These are phyloP conservation scores for Cladophialophora carrionii DNA, from an alignment of 2,329 filamentous ascomycete genomes.

Conservation along the genomic window DNA sequence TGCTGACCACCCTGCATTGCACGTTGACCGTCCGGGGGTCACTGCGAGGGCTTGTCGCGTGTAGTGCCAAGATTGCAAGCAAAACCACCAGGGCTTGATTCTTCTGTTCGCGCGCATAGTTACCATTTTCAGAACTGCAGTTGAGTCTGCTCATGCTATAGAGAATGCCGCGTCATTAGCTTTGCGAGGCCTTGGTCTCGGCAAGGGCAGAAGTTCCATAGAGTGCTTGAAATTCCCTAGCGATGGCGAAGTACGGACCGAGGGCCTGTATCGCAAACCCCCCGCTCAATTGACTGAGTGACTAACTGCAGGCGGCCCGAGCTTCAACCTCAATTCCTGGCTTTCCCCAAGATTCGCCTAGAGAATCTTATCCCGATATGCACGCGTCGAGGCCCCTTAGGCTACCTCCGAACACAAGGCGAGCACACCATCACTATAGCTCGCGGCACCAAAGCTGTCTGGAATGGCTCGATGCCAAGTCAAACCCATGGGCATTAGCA, in stretches of 20 bases:
- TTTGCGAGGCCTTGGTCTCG: conserved; percentile 1
- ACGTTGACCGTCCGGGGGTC: no score
- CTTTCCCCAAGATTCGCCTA: background rate
- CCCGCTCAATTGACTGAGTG: background rate
- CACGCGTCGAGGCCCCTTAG: background rate
- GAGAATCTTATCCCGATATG: background rate
- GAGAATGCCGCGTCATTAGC: background rate
- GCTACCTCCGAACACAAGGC: background rate
- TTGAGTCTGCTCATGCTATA: background rate
- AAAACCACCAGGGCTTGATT: background rate
- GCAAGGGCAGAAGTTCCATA: background rate
- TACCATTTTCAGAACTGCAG: background rate
- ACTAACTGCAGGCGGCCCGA: conserved; percentile 1
- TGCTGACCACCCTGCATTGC: background rate
- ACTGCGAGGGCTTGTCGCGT: background rate
- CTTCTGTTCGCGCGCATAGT: background rate
- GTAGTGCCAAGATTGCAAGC: no score
- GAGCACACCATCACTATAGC: conserved; percentile 5
- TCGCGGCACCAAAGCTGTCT: conserved; percentile 6
- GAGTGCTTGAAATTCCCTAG: background rate
- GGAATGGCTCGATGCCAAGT: conserved; percentile 9
- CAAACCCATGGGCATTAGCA: conserved; percentile 10
- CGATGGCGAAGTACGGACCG: background rate
- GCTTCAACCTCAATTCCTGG: background rate
- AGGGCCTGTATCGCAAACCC: background rate